These are phyloP conservation scores for Picea glauca DNA, from an alignment of 75 land plant genomes.

Conservation along the genomic window DNA sequence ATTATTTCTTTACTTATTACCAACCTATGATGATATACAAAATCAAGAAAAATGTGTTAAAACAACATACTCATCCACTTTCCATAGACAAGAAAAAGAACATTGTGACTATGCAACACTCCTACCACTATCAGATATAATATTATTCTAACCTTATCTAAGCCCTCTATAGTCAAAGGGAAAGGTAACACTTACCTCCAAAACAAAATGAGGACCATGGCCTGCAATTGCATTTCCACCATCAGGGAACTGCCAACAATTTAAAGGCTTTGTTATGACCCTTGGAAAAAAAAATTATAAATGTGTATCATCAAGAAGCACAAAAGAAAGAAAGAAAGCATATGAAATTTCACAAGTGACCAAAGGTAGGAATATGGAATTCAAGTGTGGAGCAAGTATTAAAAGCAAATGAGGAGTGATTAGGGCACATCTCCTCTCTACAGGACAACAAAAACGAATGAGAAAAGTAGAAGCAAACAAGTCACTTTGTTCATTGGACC, in stretches of 20 bases:
- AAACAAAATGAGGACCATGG: conserved; percentile 38
- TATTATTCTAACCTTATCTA: background rate
- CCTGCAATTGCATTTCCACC: conserved; percentile 53
- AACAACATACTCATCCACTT: no score
- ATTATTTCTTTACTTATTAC: no score
- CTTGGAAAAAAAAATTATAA: background rate
- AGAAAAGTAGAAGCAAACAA: no score
- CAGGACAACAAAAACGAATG: no score
- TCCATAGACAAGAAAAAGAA: no score
- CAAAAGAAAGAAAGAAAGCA: background rate
- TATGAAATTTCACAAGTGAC: background rate
- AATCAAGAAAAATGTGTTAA: no score
- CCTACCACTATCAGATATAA: background rate
- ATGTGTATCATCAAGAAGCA: background rate
- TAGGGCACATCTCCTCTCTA: no score
- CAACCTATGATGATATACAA: no score
- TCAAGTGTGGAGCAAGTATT: no score
- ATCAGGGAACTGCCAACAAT: conserved; percentile 38
- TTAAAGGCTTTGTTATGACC: background rate
- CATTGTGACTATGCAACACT: background rate
- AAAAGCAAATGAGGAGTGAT: no score
- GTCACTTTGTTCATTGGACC: no score
- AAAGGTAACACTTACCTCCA: conserved; percentile 47
- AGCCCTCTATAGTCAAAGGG: background rate
- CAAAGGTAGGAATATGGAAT: no score